A percentile compares a stretch with the other conserved stretches of the same genome.
Conservation (phyloP, 495 filamentous ascomycete genomes). For the Penicillium mononematosum region DNA sequence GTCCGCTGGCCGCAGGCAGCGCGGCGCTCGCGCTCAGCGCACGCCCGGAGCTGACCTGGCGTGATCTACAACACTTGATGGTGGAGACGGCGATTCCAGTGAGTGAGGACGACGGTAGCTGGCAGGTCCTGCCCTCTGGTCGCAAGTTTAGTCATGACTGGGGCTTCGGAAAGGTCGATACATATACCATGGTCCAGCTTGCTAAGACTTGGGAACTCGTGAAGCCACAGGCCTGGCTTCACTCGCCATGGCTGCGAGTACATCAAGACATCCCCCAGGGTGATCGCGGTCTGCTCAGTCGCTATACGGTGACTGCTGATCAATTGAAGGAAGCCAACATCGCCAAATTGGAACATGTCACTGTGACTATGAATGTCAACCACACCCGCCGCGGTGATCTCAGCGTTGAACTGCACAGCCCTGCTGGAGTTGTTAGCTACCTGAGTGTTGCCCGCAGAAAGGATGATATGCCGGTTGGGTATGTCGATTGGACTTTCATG, state of each 20-base stretch:
- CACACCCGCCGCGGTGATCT: conserved; percentile 86
- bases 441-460: conserved; percentile 68
- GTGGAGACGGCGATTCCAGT: conserved; percentile 82
- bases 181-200: conserved; percentile 78
- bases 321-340: conserved; percentile 81
- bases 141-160: conserved; percentile 89
- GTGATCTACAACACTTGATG: conserved; percentile 90
- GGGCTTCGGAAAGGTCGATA: conserved; percentile 93
- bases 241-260: conserved; percentile 89
- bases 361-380: conserved; percentile 93
- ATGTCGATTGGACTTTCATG: conserved; percentile 98
- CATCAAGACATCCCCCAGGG: conserved; percentile 86
- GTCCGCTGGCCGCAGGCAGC: conserved; percentile 85
- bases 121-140: conserved; percentile 76
- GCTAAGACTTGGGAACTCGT: conserved; percentile 84
- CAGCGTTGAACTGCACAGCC: conserved; percentile 88
- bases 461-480: conserved; percentile 68
- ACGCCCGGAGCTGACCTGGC: conserved; percentile 86
- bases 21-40: conserved; percentile 88
- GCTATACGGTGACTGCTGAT: conserved; percentile 71
- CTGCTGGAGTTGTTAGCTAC: conserved; percentile 76
- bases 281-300: conserved; percentile 70
- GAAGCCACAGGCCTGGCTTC: conserved; percentile 96
- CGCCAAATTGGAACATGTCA: conserved; percentile 85
- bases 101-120: conserved; percentile 70